These are phyloP conservation scores for Tubosaeta sp. DNA, from an alignment of 768 basidiomycete species.

Conservation along the genomic window DNA sequence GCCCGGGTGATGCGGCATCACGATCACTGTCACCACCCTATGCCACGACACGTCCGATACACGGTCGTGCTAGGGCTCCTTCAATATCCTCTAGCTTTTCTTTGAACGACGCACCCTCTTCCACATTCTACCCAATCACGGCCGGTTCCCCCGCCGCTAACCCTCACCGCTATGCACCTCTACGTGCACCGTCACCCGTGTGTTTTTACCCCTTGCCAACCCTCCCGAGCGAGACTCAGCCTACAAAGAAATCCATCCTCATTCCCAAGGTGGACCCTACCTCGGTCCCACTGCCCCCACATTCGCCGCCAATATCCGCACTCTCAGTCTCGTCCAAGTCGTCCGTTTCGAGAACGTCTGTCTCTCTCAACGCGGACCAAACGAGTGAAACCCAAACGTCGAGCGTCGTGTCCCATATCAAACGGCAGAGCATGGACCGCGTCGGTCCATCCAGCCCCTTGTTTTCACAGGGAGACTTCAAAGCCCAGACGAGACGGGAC, in stretches of 20 bases:
- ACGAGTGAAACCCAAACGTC: slow-evolving; percentile 35
- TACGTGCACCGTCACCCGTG: slow-evolving; percentile 33
- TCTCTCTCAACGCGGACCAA: slow-evolving; percentile 37
- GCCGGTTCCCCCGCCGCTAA: slow-evolving; percentile 52
- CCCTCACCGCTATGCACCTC: slow-evolving; percentile 48
- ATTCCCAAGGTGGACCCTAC: slow-evolving; percentile 48
- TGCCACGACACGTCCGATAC: slow-evolving; percentile 29
- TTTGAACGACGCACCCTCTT: slow-evolving; percentile 24
- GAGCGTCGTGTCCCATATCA: slow-evolving; percentile 42
- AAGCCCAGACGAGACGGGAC: slow-evolving; percentile 11
- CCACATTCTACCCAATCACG: slow-evolving; percentile 53
- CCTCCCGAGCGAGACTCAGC: slow-evolving; percentile 21
- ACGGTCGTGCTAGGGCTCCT: slow-evolving; percentile 24
- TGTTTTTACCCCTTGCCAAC: slow-evolving; percentile 28
- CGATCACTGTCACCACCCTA: slow-evolving; percentile 34
- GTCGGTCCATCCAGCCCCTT: slow-evolving; percentile 8
- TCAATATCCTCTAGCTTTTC: slow-evolving; percentile 29
- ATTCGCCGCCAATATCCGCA: slow-evolving; percentile 68
- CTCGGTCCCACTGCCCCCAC: slow-evolving; percentile 57
- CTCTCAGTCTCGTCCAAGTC: slow-evolving; percentile 79
- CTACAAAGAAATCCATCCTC: slow-evolving; percentile 12
- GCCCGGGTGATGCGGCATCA: slow-evolving; percentile 32
- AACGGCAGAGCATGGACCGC: slow-evolving; percentile 31
- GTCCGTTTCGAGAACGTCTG: slow-evolving; percentile 54
- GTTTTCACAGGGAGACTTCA: slow-evolving; percentile 12